These are phyloP conservation scores for Penicillium desertorum DNA, from an alignment of 495 filamentous ascomycete genomes.

Conservation along the genomic window DNA sequence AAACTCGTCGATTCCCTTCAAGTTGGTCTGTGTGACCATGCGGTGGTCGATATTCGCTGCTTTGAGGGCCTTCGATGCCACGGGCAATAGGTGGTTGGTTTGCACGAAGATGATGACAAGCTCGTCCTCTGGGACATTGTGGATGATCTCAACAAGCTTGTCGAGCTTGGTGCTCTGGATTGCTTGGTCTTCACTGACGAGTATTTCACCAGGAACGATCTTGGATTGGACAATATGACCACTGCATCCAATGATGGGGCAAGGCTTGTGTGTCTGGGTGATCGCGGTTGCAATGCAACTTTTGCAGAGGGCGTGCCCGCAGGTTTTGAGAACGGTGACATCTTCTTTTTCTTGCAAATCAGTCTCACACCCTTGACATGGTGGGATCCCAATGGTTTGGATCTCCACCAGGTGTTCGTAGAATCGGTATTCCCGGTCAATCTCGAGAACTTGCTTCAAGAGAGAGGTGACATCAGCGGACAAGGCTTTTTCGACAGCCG, in stretches of 20 bases:
- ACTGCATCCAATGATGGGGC: slow-evolving; percentile 32
- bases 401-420: slow-evolving; percentile 23
- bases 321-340: slow-evolving; percentile 43
- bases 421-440: slow-evolving; percentile 35
- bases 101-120: slow-evolving; percentile 56
- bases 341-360: slow-evolving; percentile 10
- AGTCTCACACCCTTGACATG: slow-evolving; percentile 34
- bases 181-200: slow-evolving; percentile 32
- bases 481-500: slow-evolving; percentile 11
- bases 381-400: slow-evolving; percentile 20
- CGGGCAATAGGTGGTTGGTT: slow-evolving; percentile 41
- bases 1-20: slow-evolving; percentile 14
- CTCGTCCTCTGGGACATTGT: slow-evolving; percentile 42
- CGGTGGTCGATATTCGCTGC: slow-evolving; percentile 34
- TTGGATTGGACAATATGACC: slow-evolving; percentile 32
- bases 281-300: slow-evolving; percentile 27
- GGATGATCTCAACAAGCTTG: slow-evolving; percentile 47
- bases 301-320: slow-evolving; percentile 53
- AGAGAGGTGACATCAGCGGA: background rate
- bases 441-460: slow-evolving; percentile 28
- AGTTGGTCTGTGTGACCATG: background rate
- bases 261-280: slow-evolving; percentile 17
- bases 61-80: slow-evolving; percentile 34
- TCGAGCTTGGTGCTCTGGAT: slow-evolving; percentile 49
- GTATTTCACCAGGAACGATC: slow-evolving; percentile 34